Percentiles rank a stretch among this genome's conserved stretches.
Conservation (phyloP, 2,329 filamentous ascomycete species). For the Biscogniauxia sp. region DNA sequence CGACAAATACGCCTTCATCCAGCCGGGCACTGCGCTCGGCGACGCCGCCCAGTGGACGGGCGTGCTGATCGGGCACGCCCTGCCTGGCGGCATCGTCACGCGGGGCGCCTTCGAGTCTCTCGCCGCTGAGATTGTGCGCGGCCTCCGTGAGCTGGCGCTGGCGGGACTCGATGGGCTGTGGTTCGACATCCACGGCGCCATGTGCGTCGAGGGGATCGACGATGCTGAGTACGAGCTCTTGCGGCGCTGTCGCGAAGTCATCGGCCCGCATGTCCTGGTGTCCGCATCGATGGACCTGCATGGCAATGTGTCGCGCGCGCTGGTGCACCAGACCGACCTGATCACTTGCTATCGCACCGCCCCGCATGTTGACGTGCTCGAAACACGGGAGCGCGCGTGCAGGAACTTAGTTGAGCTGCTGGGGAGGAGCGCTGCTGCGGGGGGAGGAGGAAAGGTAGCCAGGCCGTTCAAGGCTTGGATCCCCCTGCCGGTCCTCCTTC, state of each 20-base stretch:
- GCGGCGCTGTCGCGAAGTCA: slow-evolving; percentile 41
- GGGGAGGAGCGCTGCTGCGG: slow-evolving; percentile 6
- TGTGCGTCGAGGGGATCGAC: slow-evolving; percentile 50
- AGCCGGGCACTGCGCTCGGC: slow-evolving; percentile 38
- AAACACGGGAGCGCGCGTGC: slow-evolving; percentile 52
- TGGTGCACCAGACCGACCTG: slow-evolving; percentile 49
- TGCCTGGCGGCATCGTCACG: slow-evolving; percentile 48
- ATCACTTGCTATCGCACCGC: slow-evolving; percentile 54
- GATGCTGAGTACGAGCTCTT: slow-evolving; percentile 49
- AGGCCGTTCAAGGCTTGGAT: slow-evolving; percentile 52
- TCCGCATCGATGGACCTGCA: slow-evolving; percentile 57
- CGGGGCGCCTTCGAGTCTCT: slow-evolving; percentile 46
- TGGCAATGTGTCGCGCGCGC: slow-evolving; percentile 49
- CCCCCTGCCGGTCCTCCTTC: slow-evolving; percentile 49
- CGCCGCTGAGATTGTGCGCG: slow-evolving; percentile 35
- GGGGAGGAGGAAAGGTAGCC: slow-evolving; percentile 11
- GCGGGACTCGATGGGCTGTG: slow-evolving; percentile 46
- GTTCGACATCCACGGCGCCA: slow-evolving; percentile 57
- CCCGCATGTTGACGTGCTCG: slow-evolving; percentile 48
- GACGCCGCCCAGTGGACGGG: slow-evolving; percentile 47
- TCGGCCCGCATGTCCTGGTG: slow-evolving; percentile 45
- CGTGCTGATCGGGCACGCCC: slow-evolving; percentile 48
- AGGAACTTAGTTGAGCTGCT: slow-evolving; percentile 45
- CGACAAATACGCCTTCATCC: slow-evolving; percentile 45
- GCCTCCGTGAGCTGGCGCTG: slow-evolving; percentile 36